These are phyloP conservation scores for Ceratocystis smalleyi DNA, from an alignment of 2,329 filamentous ascomycete genomes.

Conservation along the genomic window DNA sequence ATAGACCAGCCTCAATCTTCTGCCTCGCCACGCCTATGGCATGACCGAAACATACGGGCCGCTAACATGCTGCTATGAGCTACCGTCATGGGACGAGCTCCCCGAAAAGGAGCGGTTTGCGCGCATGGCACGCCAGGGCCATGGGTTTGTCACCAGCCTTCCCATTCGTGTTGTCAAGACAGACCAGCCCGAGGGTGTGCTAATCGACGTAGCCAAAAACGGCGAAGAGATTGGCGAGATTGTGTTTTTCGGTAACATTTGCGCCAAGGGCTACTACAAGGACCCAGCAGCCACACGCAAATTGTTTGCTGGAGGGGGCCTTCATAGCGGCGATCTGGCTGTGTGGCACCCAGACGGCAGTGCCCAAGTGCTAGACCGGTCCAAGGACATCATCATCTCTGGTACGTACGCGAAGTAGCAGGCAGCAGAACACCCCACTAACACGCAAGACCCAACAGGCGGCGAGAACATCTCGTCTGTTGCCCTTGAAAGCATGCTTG, in stretches of 20 bases:
- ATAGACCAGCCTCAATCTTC: slow-evolving; percentile 52
- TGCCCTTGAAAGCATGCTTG: slow-evolving; percentile 77
- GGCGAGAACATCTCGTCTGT: slow-evolving; percentile 96
- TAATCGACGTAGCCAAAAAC: slow-evolving; percentile 33
- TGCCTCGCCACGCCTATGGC: slow-evolving; percentile 88
- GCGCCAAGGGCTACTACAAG: slow-evolving; percentile 81
- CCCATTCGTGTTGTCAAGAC: slow-evolving; percentile 70
- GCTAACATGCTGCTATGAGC: slow-evolving; percentile 81
- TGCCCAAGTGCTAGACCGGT: slow-evolving; percentile 80
- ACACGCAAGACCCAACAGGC: slow-evolving; percentile 32
- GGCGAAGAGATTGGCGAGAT: slow-evolving; percentile 42
- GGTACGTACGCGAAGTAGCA: slow-evolving; percentile 33
- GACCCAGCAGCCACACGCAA: slow-evolving; percentile 72
- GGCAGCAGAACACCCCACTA: not conserved
- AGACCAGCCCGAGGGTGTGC: slow-evolving; percentile 47
- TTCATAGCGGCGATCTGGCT: slow-evolving; percentile 83
- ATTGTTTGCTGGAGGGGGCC: slow-evolving; percentile 70
- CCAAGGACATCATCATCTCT: slow-evolving; percentile 97
- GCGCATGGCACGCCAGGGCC: slow-evolving; percentile 85
- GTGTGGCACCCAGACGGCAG: slow-evolving; percentile 86
- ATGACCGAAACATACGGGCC: slow-evolving; percentile 82
- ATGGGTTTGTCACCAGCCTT: slow-evolving; percentile 73
- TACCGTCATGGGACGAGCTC: slow-evolving; percentile 70
- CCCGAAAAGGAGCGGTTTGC: slow-evolving; percentile 63
- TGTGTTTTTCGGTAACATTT: slow-evolving; percentile 82